phyloP scores from a whole-genome alignment of 2,329 filamentous ascomycete species.

The Aspergillus aculeatus region DNA sequence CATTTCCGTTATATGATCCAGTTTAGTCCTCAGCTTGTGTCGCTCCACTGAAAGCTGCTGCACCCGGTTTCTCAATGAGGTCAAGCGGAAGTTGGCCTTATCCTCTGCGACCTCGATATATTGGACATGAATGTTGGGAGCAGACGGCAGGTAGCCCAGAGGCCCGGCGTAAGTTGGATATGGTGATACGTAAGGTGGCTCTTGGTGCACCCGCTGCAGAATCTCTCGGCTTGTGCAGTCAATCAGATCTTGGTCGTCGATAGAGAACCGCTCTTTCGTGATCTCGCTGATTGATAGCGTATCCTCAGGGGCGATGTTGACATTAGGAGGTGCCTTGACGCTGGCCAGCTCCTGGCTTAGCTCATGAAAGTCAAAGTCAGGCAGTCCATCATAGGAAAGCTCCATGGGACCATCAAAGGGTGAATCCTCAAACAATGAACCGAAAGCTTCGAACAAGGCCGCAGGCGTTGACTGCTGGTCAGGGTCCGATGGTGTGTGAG shows the following conservation, averaged over 20 bases:
- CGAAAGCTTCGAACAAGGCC: conserved; percentile 23
- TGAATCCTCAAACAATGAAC: conserved; percentile 20
- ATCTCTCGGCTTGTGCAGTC: conserved; percentile 24
- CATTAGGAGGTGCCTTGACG: neutral
- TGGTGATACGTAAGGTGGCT: conserved; percentile 31
- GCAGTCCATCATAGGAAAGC: conserved; percentile 1
- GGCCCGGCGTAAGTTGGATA: conserved; percentile 28
- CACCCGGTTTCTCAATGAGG: conserved; percentile 22
- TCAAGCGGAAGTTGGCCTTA: conserved; percentile 23
- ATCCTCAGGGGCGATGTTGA: neutral
- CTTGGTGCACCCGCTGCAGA: conserved; percentile 19
- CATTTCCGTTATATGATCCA: conserved; percentile 21
- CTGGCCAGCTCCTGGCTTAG: neutral
- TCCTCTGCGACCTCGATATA: conserved; percentile 27
- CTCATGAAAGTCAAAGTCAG: neutral
- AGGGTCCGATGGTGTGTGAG: conserved; percentile 17
- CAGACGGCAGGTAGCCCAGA: conserved; percentile 32
- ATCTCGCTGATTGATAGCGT: conserved; percentile 17
- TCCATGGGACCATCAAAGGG: conserved; percentile 11
- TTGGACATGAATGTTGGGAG: conserved; percentile 29
- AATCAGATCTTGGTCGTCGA: conserved; percentile 23
- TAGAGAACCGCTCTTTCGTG: conserved; percentile 24
- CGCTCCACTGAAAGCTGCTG: conserved; percentile 29
- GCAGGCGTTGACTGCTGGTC: conserved; percentile 18
- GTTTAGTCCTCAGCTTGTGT: conserved; percentile 27